phyloP scores from a whole-genome alignment of 1,139 yeast species.

The Saccharomyces pastorianus region DNA sequence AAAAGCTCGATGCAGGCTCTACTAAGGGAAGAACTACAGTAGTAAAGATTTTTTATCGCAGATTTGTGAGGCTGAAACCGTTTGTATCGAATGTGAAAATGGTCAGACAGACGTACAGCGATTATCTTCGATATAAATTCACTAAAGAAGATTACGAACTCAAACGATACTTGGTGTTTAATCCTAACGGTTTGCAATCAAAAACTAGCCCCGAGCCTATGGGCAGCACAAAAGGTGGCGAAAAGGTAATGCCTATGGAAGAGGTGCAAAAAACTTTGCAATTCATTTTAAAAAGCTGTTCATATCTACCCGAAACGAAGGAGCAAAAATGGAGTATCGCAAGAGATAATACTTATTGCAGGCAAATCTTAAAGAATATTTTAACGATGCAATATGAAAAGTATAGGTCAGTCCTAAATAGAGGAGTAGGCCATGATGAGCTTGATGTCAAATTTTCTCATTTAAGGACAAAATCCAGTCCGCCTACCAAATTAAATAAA shows the following conservation, averaged over 20 bases:
- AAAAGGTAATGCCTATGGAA: not conserved
- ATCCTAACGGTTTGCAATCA: not conserved
- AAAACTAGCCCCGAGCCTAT: constrained; percentile 1
- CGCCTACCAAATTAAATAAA: not conserved
- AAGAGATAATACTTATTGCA: constrained; percentile 16
- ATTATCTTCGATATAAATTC: constrained; percentile 26
- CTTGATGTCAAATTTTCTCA: not conserved
- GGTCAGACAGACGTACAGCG: constrained; percentile 21
- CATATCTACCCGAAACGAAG: constrained; percentile 6
- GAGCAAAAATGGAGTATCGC: constrained; percentile 5
- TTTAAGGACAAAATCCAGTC: not conserved
- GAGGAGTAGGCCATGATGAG: not conserved
- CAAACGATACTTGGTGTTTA: constrained; percentile 13
- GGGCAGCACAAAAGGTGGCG: not conserved
- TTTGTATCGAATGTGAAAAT: constrained; percentile 22
- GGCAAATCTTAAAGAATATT: constrained; percentile 24
- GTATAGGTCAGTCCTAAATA: not conserved
- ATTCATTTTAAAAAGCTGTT: constrained; percentile 21
- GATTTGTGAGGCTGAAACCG: constrained; percentile 24
- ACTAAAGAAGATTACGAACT: constrained; percentile 20
- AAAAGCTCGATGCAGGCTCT: not conserved
- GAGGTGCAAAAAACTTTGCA: constrained; percentile 14
- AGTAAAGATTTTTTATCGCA: constrained; percentile 15
- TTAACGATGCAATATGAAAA: constrained; percentile 23
- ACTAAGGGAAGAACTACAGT: constrained; percentile 6